Base-by-base conservation (phyloP, 805 yeast species). In the Torulaspora quercuum region DNA sequence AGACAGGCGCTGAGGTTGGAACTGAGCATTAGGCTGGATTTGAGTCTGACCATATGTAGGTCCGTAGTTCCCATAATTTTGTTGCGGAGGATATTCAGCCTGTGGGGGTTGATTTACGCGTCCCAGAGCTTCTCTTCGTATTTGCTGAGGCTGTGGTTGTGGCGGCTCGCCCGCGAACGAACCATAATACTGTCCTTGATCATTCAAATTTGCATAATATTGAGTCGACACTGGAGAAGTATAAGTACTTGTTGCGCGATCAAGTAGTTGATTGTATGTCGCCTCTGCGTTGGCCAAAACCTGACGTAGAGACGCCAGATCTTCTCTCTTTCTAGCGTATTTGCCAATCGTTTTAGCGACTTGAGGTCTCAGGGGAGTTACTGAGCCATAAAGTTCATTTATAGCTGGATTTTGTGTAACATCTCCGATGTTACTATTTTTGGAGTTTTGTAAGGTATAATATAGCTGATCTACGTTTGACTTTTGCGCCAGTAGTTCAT, bases 331-430 rank as follows among this genome's bases (percentile, higher is more conserved):
- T 29, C 75, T 72, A 23, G 86, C 73, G 59, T 86, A 83, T 58
- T 84, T 77, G 39, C 86, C 95, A 44, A 92, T 76, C 50, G 80
- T 64, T 51, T 76, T 76, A 10, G 85, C 85, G 42, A 92, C 68
- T 43, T 78, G 74, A 0, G 88, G 86, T 45, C 95, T 77, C 33
- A 86, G 65, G 4, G 88, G 77, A 11, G 82, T 73, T 1, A 88
- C 69, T 9, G 78, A 72, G 35, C 87, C 85, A 57, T 89, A 84
- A 42, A 86, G 64, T 21, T 68, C 67, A 42, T 87, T 88, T 15
- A 90, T 70, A 37, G 85, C 88, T 32, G 79, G 84, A 46, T 78
- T 64, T 29, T 70, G 73, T 0, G 72, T 67, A 13, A 72, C 44
- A 26, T 65, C 63, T 17, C 56, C 54, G 30, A 56, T 56, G 2